Evolutionary conservation across 495 filamentous ascomycete genomes (phyloP), one percentile per base, ranked within the genome.

Genomic region (Penicillium lagena): DNA sequence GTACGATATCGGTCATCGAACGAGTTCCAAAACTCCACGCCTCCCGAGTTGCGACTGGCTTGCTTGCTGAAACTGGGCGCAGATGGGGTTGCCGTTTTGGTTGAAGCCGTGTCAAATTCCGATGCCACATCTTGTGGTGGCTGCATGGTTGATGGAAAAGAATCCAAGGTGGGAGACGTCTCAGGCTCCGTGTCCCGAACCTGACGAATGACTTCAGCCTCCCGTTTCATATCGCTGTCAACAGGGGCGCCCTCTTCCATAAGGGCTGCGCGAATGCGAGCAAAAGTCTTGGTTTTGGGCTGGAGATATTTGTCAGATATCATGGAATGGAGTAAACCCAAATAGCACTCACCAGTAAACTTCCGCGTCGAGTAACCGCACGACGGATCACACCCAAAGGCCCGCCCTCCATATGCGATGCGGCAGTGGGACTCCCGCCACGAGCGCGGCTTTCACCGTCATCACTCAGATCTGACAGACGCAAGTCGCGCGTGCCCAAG

Each of bases 221-320:
- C 93, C 33, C 89, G 85, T 44, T 86, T 83, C 48, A 90, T 78
- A 62, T 99, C 93, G 35, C 82, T 83, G 49, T 97, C 94, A 27
- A 95, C 62, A 0, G 93, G 93, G 1, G 89, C 78, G 32, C 77
- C 78, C 66, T 99, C 93, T 64, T 97, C 93, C 39, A 83, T 71
- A 1, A 99, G 77, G 7, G 87, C 88, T 9, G 93, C 94, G 39
- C 85, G 80, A 53, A 99, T 94, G 3, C 93, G 85, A 2, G 90
- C 89, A 63, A 97, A 97, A 0, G 80, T 86, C 68, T 95, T 95
- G 0, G 90, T 88, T 70, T 99, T 99, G 12, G 93, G 93, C 85
- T 86, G 5, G 1, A 49, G 2, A 10, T n/a, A 29, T 64, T 42
- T 55, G 55, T 35, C 8, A 27, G 17, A 37, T 22, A 22, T 4